phyloP scores from a whole-genome alignment of 441 rosid species.

The Gossypium aridum region DNA sequence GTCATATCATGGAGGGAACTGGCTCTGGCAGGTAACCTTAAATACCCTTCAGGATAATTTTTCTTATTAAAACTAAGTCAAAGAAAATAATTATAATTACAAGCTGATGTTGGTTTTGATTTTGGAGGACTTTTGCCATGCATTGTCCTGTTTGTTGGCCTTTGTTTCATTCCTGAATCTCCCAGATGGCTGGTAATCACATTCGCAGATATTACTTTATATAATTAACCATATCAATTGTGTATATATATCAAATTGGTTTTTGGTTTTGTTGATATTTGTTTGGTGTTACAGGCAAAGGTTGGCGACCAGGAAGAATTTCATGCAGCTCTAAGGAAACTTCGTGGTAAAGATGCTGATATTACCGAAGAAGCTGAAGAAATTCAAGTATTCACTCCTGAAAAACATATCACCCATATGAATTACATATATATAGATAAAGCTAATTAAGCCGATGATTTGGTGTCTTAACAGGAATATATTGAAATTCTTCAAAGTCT shows the following conservation, averaged over 20 bases:
- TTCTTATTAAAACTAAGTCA: background rate
- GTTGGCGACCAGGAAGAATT: constrained; percentile 59
- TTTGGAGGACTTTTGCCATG: constrained; percentile 68
- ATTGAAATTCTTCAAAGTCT: constrained; percentile 46
- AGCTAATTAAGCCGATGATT: background rate
- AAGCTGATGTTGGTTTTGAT: constrained; percentile 15
- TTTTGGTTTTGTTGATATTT: background rate
- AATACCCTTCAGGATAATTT: background rate
- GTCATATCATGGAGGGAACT: constrained; percentile 73
- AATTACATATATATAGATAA: background rate
- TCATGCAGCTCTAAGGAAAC: constrained; percentile 44
- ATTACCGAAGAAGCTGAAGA: constrained; percentile 63
- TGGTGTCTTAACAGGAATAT: constrained; percentile 29
- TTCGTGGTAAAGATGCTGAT: constrained; percentile 63
- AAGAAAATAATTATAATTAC: background rate
- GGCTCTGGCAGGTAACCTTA: constrained; percentile 60
- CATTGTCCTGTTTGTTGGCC: constrained; percentile 58
- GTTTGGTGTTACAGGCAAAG: constrained; percentile 47
- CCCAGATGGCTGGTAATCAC: constrained; percentile 88
- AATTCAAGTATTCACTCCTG: constrained; percentile 40
- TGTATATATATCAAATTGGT: too few relatives aligned
- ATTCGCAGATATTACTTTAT: background rate
- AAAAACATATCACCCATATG: background rate
- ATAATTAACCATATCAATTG: too few relatives aligned
- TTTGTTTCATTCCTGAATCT: constrained; percentile 73